A percentile compares a stretch with the other conserved stretches of the same genome.
These are phyloP conservation scores for Canna indica DNA, from an alignment of 176 grass and related monocot genomes.

Conservation along the genomic window DNA sequence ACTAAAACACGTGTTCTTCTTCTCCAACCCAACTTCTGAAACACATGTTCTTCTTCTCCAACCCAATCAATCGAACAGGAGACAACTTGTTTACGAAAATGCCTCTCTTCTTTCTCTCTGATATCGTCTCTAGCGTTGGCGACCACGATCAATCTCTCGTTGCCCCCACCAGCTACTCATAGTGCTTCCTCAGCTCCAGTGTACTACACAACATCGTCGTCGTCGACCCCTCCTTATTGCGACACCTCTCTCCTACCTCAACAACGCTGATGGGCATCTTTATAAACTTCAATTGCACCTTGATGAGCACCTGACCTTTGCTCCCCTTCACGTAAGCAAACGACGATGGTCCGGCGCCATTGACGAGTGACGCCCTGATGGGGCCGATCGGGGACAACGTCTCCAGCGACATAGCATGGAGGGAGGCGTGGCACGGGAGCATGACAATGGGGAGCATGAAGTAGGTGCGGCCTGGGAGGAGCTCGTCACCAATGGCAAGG, in stretches of 20 bases:
- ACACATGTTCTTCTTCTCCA: not conserved
- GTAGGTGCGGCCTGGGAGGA: conserved; percentile 54
- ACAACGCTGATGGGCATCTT: conserved; percentile 45
- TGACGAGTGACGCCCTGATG: conserved; percentile 18
- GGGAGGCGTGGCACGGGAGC: conserved; percentile 24
- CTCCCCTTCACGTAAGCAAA: conserved; percentile 72
- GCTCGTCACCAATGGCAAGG: conserved; percentile 32
- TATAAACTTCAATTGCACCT: conserved; percentile 59
- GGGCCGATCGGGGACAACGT: conserved; percentile 30
- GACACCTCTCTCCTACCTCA: conserved; percentile 7
- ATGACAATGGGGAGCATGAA: conserved; percentile 54
- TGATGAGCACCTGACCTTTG: conserved; percentile 35
- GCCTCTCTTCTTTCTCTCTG: conserved; percentile 28
- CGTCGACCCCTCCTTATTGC: not conserved
- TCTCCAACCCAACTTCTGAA: too few species aligned
- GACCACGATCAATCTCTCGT: conserved; percentile 37
- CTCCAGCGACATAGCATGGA: conserved; percentile 56
- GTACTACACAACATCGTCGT: conserved; percentile 45
- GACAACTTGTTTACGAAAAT: not conserved
- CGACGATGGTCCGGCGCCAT: conserved; percentile 29
- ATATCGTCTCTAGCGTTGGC: conserved; percentile 60
- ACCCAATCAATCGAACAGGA: not conserved
- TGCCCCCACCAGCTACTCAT: conserved; percentile 48
- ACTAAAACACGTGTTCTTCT: too few species aligned
- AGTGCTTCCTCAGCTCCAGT: conserved; percentile 74